Evolutionary conservation across 2,329 filamentous ascomycete species (phyloP), one percentile per base, ranked within the genome.

Genomic region (Alternaria alternata): DNA sequence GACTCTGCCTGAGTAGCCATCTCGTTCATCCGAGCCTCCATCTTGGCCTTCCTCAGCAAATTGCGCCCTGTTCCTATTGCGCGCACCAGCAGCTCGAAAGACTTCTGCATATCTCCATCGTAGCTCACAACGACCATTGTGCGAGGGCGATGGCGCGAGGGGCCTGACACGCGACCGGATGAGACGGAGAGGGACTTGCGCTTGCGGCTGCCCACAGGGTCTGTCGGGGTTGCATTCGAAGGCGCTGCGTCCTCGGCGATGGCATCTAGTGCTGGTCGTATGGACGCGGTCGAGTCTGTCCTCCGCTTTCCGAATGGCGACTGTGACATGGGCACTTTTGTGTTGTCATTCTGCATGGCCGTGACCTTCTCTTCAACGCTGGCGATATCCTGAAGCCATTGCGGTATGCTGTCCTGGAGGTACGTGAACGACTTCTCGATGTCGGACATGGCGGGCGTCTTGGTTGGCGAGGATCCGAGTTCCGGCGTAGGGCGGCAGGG

Each of bases 71-170:
- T 87, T 5, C 91, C 92, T 36, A 97, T 89, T 57, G 91, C 90
- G 63, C 92, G 89, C 57, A 97, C 93, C 51, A 97, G 81, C 56
- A 90, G 85, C 70, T 96, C 93, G 66, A 97, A 93, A 39, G 90
- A 88, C 51, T 88, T 88, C 75, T 97, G 93, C 4, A 96, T 89
- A 63, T 92, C 89, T 67, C 91, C 92, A 75, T 97, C 94, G 75
- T 97, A 97, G 78, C 93, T 94, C n/a, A 97, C 91, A 41, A 95
- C 89, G 47, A 94, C 89, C 84, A 92, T 91, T 58, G 85, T 89
- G 66, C 90, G 87, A 4, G 88, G 88, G 55, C 91, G 88, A 75
- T 90, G 91, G 63, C 88, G 87, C 11, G 82, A 77, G 1, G 82
- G 79, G 4, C 77, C 79, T 7, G 79, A 80, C 7, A 70, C 65